Base-by-base conservation (phyloP, 352 stramenopile species). In the Pythium biforme region DNA sequence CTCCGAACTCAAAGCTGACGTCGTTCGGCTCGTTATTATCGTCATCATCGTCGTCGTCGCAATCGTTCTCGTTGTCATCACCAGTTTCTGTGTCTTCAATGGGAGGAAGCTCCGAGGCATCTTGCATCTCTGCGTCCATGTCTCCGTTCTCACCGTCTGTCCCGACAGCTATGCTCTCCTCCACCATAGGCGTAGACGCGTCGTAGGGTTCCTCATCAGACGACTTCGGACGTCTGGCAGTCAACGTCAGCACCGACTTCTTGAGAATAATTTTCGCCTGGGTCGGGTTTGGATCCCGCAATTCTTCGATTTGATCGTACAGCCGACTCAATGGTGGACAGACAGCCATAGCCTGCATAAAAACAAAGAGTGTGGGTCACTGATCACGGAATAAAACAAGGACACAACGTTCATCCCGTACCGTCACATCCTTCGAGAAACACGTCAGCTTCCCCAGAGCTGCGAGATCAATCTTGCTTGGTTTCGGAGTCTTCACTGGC, bases 261-360 rank as follows among this genome's bases (percentile, higher is more conserved):
- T 26, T 20, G 9, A 86, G 73, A 20, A 81, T 72, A 5, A 89
- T 67, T 53, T 88, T 88, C 31, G 77, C 68, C 22, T 79, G 81
- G 8, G 75, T 66, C 25, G 72, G 66, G 26, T 68, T 55, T 6
- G 83, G 74, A 34, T 77, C 78, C 20, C 85, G 83, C 31, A 83
- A 79, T 31, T 89, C 75, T 23, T 92, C 80, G 15, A 93, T 64
- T 48, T 94, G 81, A 4, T 89, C 73, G 55, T 94, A 94, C 47
- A 94, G 72, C 10, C 79, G 82, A 15, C 72, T 70, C 52, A 93
- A 59, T 22, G 73, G 75, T n/a, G 84, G 84, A 37, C 84, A 93
- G 15, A 93, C 74, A 3, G 72, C 59, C n/a, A 89, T 56, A 15
- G 62, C 52, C 76, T 83, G 40, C 10, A 62, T 14, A 50, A 17